A percentile compares a stretch with the other conserved stretches of the same genome.
Evolutionary conservation across 768 basidiomycete species (phyloP).

Genomic region (Leccinum fibrillosum): DNA sequence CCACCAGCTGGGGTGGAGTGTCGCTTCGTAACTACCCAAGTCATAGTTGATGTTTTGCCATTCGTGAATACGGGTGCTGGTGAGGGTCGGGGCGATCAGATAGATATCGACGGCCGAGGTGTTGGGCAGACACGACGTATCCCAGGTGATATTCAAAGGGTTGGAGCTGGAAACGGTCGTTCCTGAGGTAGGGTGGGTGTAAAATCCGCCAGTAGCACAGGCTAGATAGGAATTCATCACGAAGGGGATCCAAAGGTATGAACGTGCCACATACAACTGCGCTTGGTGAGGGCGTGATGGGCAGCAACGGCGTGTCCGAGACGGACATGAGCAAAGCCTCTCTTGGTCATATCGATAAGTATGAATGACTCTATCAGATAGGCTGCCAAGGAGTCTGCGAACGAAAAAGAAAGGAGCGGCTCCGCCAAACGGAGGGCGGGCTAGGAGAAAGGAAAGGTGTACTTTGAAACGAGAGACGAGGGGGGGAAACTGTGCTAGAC

Average conservation of each 20-base stretch:
- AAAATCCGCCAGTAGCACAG: slow-evolving; percentile 60
- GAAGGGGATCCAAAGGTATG: background rate
- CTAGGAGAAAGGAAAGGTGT: slow-evolving; percentile 17
- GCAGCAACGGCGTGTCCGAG: slow-evolving; percentile 21
- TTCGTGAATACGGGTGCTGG: slow-evolving; percentile 46
- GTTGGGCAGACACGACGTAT: slow-evolving; percentile 49
- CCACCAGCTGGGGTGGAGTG: slow-evolving; percentile 69
- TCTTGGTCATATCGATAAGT: slow-evolving; percentile 24
- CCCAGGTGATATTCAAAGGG: slow-evolving; percentile 62
- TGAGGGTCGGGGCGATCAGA: slow-evolving; percentile 50
- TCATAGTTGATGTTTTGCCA: slow-evolving; percentile 53
- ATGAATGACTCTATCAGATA: background rate
- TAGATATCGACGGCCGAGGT: slow-evolving; percentile 61
- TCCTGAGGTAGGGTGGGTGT: slow-evolving; percentile 50
- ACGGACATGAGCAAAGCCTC: slow-evolving; percentile 27
- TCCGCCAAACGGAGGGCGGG: slow-evolving; percentile 24
- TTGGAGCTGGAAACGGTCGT: slow-evolving; percentile 43
- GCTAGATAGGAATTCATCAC: slow-evolving; percentile 27
- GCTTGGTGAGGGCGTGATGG: slow-evolving; percentile 20
- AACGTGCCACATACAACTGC: slow-evolving; percentile 17
- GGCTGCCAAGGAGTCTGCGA: slow-evolving; percentile 2
- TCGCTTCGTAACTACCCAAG: slow-evolving; percentile 46
- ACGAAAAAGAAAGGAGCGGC: slow-evolving; percentile 23
- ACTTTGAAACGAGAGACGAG: slow-evolving; percentile 11
- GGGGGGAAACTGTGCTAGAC: background rate